phyloP scores from a whole-genome alignment of 768 basidiomycete species.

The Pisolithus albus region DNA sequence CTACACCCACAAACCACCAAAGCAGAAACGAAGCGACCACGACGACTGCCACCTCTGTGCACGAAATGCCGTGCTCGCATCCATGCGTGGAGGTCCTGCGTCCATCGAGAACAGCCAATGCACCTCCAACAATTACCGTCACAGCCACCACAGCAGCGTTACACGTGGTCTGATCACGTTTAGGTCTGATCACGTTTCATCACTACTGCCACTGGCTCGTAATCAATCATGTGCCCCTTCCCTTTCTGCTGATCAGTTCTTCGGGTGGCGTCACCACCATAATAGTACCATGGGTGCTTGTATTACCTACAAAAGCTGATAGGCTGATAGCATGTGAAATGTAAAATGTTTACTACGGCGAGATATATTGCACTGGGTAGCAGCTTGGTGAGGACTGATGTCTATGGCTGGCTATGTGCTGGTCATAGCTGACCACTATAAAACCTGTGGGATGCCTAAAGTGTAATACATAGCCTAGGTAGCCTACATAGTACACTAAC shows the following conservation, averaged over 20 bases:
- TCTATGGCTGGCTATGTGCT: too few species aligned
- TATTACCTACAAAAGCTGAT: too few species aligned
- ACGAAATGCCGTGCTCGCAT: conserved; percentile 21
- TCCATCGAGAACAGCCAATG: conserved; percentile 2
- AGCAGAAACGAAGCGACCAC: conserved; percentile 42
- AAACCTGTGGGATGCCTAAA: too few species aligned
- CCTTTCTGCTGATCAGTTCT: background rate
- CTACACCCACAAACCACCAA: conserved; percentile 47
- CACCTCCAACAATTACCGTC: background rate
- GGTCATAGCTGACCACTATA: too few species aligned
- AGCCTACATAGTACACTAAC: too few species aligned
- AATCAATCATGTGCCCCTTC: background rate
- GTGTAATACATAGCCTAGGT: too few species aligned
- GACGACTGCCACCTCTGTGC: conserved; percentile 1
- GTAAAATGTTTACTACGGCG: too few species aligned
- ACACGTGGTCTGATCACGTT: background rate
- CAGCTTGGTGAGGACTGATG: too few species aligned
- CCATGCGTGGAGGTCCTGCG: conserved; percentile 15
- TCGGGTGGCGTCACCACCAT: background rate
- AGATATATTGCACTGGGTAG: too few species aligned
- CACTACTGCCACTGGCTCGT: background rate
- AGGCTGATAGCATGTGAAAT: too few species aligned
- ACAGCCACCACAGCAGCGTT: background rate
- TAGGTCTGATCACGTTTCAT: conserved; percentile 1
- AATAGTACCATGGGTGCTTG: too few species aligned